Evolutionary conservation across 306 rosid genomes (phyloP), one percentile per base, ranked within the genome.

Genomic region (Herpetospermum pedunculosum): DNA sequence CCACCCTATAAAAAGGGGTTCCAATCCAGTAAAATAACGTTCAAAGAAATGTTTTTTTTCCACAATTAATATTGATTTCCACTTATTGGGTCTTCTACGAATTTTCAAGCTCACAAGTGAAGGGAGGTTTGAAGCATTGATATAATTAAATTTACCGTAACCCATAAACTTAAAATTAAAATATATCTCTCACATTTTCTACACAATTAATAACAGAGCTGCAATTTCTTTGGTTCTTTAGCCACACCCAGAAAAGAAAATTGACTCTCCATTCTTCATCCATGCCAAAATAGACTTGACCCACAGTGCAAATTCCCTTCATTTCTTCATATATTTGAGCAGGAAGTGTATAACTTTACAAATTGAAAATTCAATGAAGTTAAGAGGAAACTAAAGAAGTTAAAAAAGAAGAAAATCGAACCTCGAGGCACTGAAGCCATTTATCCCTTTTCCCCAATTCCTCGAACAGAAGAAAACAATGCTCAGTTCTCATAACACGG

Each of bases 341-440:
- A 23, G 6, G 15, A 53, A 23, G 26, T 15, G 25, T 15, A 60
- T n/a, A 4, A 2, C 25, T 60, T 62, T 19, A 62, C 16, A 35
- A 59, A 60, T 62, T 19, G 70, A 13, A 60, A 35, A 35, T 37
- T 19, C 29, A 9, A 54, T 54, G n/a, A n/a, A n/a, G n/a, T n/a
- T n/a, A n/a, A n/a, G n/a, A n/a, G n/a, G n/a, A n/a, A n/a, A n/a
- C n/a, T n/a, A n/a, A n/a, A n/a, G n/a, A n/a, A n/a, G n/a, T n/a
- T n/a, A n/a, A n/a, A n/a, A 34, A 35, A 54, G 41, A 74, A 63
- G 67, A 65, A 47, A 12, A 75, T 46, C 77, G 32, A 75, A 93
- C 97, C 97, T 94, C 98, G 69, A 93, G 85, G 90, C 94, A 93
- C 73, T 89, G 94, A 44, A 87, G 89, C 97, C 98, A 94, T 19